phyloP scores from a whole-genome alignment of 495 filamentous ascomycete species.

The Hyaloscypha variabilis region DNA sequence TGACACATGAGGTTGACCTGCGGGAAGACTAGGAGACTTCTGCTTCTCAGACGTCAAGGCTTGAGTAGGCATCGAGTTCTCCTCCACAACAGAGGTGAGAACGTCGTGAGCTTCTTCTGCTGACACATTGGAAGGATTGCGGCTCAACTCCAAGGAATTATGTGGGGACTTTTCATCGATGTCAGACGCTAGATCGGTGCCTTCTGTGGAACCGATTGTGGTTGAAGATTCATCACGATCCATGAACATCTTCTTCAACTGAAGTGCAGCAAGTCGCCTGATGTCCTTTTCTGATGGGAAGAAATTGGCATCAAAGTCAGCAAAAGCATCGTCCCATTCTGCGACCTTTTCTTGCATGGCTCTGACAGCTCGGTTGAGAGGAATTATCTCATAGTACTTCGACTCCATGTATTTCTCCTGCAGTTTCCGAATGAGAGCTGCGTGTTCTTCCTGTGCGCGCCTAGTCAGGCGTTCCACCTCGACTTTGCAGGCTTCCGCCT shows the following conservation, averaged over 20 bases:
- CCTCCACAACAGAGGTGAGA: conserved; percentile 69
- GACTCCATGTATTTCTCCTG: conserved; percentile 91
- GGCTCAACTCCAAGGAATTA: conserved; percentile 35
- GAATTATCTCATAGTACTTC: conserved; percentile 95
- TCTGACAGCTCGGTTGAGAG: conserved; percentile 83
- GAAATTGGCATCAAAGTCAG: conserved; percentile 88
- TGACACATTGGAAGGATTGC: conserved; percentile 52
- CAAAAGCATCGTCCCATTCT: conserved; percentile 90
- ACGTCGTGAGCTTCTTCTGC: conserved; percentile 70
- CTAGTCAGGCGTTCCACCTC: conserved; percentile 77
- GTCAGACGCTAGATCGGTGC: conserved; percentile 45
- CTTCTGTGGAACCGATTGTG: conserved; percentile 67
- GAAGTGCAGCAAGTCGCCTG: conserved; percentile 82
- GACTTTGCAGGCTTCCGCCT: conserved; percentile 74
- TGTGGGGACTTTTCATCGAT: conserved; percentile 47
- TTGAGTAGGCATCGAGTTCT: conserved; percentile 40
- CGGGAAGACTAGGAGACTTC: neutral
- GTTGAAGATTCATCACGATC: conserved; percentile 78
- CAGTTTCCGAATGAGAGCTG: conserved; percentile 68
- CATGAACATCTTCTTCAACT: conserved; percentile 93
- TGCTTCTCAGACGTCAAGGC: neutral
- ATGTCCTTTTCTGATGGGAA: conserved; percentile 98
- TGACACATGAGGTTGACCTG: conserved; percentile 9
- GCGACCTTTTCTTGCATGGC: conserved; percentile 90
- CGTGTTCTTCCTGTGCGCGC: conserved; percentile 80